A percentile compares a stretch with the other conserved stretches of the same genome.
Evolutionary conservation across 495 filamentous ascomycete species (phyloP).

Genomic region (Hyaloscypha hepaticicola): DNA sequence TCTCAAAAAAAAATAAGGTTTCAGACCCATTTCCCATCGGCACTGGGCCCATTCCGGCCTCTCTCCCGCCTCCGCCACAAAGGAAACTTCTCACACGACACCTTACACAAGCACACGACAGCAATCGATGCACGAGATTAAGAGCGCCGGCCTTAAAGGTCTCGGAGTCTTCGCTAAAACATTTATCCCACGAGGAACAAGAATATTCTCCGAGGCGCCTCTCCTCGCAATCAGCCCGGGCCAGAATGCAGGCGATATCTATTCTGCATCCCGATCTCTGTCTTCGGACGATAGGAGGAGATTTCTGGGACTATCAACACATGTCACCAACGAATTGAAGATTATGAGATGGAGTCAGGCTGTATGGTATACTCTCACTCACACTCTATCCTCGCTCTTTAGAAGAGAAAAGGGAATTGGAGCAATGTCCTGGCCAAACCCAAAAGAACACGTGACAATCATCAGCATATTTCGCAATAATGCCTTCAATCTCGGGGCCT

Average conservation of each 20-base stretch:
- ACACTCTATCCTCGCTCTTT: neutral
- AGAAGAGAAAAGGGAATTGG: neutral
- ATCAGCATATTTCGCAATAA: conserved; percentile 21
- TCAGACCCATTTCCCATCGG: neutral
- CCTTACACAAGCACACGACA: conserved; percentile 10
- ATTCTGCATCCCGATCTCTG: conserved; percentile 11
- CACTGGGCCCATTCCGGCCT: neutral
- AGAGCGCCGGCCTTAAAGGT: conserved; percentile 2
- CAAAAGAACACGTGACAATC: conserved; percentile 7
- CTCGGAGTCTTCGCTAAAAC: conserved; percentile 22
- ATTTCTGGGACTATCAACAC: conserved; percentile 1
- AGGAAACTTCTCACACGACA: conserved; percentile 10
- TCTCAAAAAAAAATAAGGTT: neutral
- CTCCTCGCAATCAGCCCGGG: conserved; percentile 17
- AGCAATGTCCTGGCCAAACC: neutral
- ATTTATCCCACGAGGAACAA: conserved; percentile 17
- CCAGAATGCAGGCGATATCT: conserved; percentile 13
- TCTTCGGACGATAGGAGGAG: neutral
- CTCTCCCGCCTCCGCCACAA: conserved; percentile 1
- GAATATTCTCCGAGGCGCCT: conserved; percentile 23
- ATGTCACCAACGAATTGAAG: neutral
- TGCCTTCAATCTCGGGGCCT: conserved; percentile 9
- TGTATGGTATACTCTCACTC: conserved; percentile 1
- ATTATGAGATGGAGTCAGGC: conserved; percentile 19
- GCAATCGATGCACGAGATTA: conserved; percentile 14